A percentile compares a stretch with the other conserved stretches of the same genome.
Evolutionary conservation across 441 rosid species (phyloP).

Genomic region (Lagerstroemia fauriei): DNA sequence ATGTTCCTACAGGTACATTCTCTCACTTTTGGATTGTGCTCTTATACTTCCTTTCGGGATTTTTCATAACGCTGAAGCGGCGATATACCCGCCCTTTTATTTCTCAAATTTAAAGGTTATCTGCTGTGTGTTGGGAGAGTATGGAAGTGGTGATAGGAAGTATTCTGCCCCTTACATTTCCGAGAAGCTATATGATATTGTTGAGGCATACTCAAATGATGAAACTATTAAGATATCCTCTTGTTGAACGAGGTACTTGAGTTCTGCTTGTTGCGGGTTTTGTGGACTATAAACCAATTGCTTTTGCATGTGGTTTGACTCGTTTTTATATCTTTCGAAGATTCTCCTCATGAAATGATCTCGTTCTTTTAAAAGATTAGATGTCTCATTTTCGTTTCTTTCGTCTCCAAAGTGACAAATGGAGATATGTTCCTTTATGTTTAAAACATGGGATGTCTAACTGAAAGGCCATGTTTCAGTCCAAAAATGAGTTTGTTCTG

Average conservation of each 20-base stretch:
- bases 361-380: too few relatives aligned
- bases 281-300: too few relatives aligned
- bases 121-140: constrained; percentile 96
- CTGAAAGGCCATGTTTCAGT: too few relatives aligned
- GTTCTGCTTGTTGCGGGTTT: too few relatives aligned
- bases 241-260: background rate
- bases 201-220: constrained; percentile 88
- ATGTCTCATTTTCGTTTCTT: too few relatives aligned
- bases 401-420: too few relatives aligned
- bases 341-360: too few relatives aligned
- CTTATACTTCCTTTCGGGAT: constrained; percentile 5
- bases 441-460: too few relatives aligned
- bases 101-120: constrained; percentile 59
- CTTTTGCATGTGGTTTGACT: background rate
- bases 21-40: background rate
- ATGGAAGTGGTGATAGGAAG: constrained; percentile 84
- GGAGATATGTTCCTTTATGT: too few relatives aligned
- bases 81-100: too few relatives aligned
- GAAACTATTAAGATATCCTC: constrained; percentile 78
- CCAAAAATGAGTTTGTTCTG: too few relatives aligned
- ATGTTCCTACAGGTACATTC: constrained; percentile 73
- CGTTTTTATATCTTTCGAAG: too few relatives aligned
- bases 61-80: constrained; percentile 9
- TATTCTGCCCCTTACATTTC: constrained; percentile 76
- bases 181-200: constrained; percentile 88